phyloP scores from a whole-genome alignment of 306 rosid genomes.

The Quercus gilva region DNA sequence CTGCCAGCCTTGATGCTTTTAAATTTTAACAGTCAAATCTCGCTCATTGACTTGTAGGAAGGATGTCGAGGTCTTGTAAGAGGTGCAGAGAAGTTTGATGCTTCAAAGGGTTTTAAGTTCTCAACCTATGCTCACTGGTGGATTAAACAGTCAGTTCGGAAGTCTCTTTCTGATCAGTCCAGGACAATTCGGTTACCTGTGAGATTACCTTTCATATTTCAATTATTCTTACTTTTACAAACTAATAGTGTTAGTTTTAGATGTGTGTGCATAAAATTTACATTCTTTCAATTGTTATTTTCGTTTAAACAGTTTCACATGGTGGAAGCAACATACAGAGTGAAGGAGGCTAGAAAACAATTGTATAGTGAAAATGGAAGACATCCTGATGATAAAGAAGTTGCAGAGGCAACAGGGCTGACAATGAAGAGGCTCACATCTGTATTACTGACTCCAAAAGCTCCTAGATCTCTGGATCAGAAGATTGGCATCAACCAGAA shows the following conservation, averaged over 20 bases:
- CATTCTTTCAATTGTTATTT: conserved; percentile 12
- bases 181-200: conserved; percentile 94
- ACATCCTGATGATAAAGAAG: conserved; percentile 73
- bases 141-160: conserved; percentile 93
- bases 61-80: conserved; percentile 96
- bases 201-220: conserved; percentile 31
- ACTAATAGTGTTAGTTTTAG: conserved; percentile 4
- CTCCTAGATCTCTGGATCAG: conserved; percentile 90
- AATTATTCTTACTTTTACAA: conserved; percentile 7
- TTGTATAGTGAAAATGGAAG: conserved; percentile 73
- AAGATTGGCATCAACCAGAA: conserved; percentile 80
- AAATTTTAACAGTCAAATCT: conserved; percentile 11
- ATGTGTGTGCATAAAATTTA: conserved; percentile 4
- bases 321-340: conserved; percentile 94
- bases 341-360: conserved; percentile 84
- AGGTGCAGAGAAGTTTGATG: conserved; percentile 94
- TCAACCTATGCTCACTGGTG: conserved; percentile 99
- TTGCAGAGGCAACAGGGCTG: conserved; percentile 83
- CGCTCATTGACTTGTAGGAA: conserved; percentile 51
- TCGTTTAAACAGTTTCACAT: conserved; percentile 72
- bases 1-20: conserved; percentile 15
- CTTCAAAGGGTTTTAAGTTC: conserved; percentile 94
- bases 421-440: conserved; percentile 90
- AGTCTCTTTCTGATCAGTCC: conserved; percentile 84
- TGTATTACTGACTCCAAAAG: conserved; percentile 83